Base-by-base conservation (phyloP, 2,329 filamentous ascomycete genomes). In the Eurotiales sp. region DNA sequence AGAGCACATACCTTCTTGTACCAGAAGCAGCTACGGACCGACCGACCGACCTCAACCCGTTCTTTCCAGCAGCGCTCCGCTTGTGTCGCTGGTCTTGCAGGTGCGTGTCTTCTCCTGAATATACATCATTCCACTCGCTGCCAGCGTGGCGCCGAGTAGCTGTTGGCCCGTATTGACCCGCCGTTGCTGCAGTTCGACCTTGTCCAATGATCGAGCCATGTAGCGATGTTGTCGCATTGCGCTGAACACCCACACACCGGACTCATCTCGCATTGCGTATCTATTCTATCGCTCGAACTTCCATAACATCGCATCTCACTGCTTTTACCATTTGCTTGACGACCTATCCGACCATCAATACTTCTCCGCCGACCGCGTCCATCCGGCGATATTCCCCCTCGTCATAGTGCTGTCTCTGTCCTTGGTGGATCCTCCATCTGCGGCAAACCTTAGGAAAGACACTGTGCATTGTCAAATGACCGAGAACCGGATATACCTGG, bases 221-320 rank as follows among this genome's bases (percentile, higher is more conserved):
- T 54, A 50, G 47, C 47, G 52, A 54, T 48, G 52, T 17, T 27
- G 52, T 54, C 48, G 52, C 52, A 54, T 47, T 54, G 52, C 52
- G 48, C 52, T 43, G 39, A 29, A 21, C 42, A 15, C 46, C 15
- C 44, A 36, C 29, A 32, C 30, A 41, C 41, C 22, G 14, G 21
- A 25, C 11, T 39, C n/a, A 34, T n/a, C 41, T 29, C 19, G 41
- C 43, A 34, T 17, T 29, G 15, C 36, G 25, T 30, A 34, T 30
- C 19, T 46, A 23, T 19, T 21, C 10, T 27, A 48, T 30, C 30
- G 17, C 30, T 15, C 34, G 25, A 25, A 21, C 17, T n/a, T 15
- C n/a, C 25, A 29, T 19, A 17, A 12, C 27, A 17, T 37, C n/a
- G 19, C 8, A 41, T 40, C 22, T 15, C 44, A 17, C 10, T 34